These are phyloP conservation scores for Fusarium sp. DNA, from an alignment of 2,329 filamentous ascomycete species.

Conservation along the genomic window DNA sequence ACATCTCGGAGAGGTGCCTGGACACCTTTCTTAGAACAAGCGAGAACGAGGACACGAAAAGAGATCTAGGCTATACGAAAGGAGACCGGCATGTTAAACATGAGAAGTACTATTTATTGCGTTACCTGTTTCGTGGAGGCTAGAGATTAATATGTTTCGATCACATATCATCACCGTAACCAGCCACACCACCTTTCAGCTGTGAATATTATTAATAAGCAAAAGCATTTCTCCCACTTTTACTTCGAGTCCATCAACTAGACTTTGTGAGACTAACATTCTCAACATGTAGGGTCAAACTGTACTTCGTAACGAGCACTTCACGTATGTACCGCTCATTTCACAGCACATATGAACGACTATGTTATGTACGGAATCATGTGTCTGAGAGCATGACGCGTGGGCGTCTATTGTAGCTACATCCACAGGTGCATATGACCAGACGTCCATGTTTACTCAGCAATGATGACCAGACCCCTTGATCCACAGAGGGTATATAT, in stretches of 20 bases:
- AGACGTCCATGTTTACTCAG: neutral
- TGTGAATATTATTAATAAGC: neutral
- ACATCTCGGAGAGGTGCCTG: neutral
- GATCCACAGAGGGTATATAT: neutral
- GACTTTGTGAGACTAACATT: neutral
- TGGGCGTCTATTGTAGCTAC: neutral
- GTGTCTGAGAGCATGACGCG: neutral
- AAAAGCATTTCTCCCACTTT: neutral
- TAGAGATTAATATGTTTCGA: neutral
- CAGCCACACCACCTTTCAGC: neutral
- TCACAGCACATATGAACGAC: neutral
- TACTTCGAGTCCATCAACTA: neutral
- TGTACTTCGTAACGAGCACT: neutral
- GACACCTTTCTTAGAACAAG: slow-evolving; percentile 21
- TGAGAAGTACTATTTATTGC: neutral
- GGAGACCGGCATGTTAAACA: slow-evolving; percentile 17
- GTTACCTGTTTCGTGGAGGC: neutral
- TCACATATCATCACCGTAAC: neutral
- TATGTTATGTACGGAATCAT: neutral
- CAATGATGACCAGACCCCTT: neutral
- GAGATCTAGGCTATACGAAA: slow-evolving; percentile 24
- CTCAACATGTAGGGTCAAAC: neutral
- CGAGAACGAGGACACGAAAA: slow-evolving; percentile 14
- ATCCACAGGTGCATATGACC: neutral
- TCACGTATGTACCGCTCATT: neutral